Conservation (phyloP, 345 rosid species). For the Stellera chamaejasme region DNA sequence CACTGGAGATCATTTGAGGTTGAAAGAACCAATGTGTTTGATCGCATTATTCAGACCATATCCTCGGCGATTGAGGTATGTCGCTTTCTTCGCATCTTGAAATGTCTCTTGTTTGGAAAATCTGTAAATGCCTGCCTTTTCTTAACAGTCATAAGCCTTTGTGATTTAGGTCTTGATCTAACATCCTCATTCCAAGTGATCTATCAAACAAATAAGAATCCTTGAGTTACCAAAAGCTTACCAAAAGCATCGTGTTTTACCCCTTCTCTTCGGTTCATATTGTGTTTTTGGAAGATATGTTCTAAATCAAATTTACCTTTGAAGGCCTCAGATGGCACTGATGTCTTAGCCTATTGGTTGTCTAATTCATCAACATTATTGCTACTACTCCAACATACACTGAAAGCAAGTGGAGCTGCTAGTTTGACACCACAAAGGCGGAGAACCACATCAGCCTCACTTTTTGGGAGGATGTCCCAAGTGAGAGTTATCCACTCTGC, state of each 20-base stretch:
- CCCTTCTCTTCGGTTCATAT: background rate
- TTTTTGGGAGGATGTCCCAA: conserved; percentile 97
- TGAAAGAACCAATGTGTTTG: conserved; percentile 89
- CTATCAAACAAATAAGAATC: no score
- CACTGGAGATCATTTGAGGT: conserved; percentile 99
- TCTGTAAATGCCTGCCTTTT: background rate
- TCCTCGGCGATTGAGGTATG: conserved; percentile 83
- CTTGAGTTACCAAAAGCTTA: background rate
- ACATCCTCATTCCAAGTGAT: no score
- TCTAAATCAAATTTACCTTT: conserved; percentile 22
- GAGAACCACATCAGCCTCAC: conserved; percentile 79
- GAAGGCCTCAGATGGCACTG: conserved; percentile 84
- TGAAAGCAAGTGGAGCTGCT: conserved; percentile 97
- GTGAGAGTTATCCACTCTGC: conserved; percentile 32
- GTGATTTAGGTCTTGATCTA: background rate
- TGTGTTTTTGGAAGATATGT: conserved; percentile 3
- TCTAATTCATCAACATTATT: conserved; percentile 88
- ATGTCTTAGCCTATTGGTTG: conserved; percentile 83
- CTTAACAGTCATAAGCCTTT: conserved; percentile 6
- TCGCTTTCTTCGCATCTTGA: conserved; percentile 3
- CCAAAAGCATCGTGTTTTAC: background rate
- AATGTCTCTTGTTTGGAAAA: background rate
- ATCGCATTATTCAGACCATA: conserved; percentile 92
- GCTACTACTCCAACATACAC: conserved; percentile 86
- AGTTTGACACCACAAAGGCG: conserved; percentile 96